These are phyloP conservation scores for Herpetomonas muscarum DNA, from an alignment of 208 protist genomes.

Conservation along the genomic window DNA sequence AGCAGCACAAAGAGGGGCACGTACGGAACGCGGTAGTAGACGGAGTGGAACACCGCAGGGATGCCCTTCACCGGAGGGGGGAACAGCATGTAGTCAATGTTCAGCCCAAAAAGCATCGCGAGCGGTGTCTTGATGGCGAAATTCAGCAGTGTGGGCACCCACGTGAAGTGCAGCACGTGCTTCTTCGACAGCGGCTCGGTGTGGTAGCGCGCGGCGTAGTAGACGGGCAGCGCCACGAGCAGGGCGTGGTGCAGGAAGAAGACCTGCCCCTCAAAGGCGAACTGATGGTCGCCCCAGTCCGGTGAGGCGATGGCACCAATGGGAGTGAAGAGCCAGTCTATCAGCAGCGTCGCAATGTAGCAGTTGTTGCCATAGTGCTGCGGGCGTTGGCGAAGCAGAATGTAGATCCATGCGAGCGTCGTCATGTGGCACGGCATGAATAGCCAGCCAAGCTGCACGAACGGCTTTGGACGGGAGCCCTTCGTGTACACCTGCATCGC, in stretches of 20 bases:
- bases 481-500: constrained; percentile 46
- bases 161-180: constrained; percentile 63
- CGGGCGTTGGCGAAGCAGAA: constrained; percentile 28
- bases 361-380: constrained; percentile 36
- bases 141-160: constrained; percentile 43
- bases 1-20: constrained; percentile 34
- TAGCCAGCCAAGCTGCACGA: constrained; percentile 80
- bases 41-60: constrained; percentile 10
- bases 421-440: constrained; percentile 83
- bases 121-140: constrained; percentile 42
- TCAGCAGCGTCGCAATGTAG: constrained; percentile 58
- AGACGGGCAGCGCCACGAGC: constrained; percentile 60
- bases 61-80: constrained; percentile 35
- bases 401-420: constrained; percentile 44
- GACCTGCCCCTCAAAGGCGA: constrained; percentile 36
- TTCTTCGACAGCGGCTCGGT: constrained; percentile 27
- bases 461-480: constrained; percentile 30
- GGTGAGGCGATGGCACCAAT: constrained; percentile 26
- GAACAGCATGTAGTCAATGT: constrained; percentile 76
- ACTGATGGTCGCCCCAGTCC: constrained; percentile 67
- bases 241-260: constrained; percentile 62
- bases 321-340: constrained; percentile 53
- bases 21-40: constrained; percentile 37
- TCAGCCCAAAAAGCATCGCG: constrained; percentile 53
- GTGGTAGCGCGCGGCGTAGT: constrained; percentile 59